phyloP scores from a whole-genome alignment of 202 grass and related monocot genomes.

The Digitaria exilis region DNA sequence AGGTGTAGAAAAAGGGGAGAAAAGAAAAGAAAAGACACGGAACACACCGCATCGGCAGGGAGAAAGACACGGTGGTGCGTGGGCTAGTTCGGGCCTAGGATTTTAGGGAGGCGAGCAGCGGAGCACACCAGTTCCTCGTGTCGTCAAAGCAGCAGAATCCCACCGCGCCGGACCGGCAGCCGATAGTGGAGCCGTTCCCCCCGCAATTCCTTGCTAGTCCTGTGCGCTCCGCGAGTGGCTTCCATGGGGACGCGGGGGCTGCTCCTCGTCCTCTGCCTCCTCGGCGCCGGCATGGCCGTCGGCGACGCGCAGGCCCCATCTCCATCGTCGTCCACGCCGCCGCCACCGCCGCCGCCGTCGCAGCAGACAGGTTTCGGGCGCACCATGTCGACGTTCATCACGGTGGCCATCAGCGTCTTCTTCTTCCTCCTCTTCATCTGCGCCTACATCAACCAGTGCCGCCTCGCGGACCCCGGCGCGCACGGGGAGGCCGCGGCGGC shows the following conservation, averaged over 20 bases:
- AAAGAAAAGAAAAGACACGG: background rate
- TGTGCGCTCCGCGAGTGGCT: background rate
- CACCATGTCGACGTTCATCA: constrained; percentile 52
- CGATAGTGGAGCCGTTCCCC: background rate
- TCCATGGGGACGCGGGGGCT: constrained; percentile 35
- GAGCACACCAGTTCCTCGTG: background rate
- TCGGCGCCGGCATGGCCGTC: background rate
- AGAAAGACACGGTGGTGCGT: background rate
- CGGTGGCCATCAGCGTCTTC: constrained; percentile 57
- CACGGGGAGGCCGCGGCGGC: background rate
- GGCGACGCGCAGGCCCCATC: constrained; percentile 9
- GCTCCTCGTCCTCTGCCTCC: constrained; percentile 29
- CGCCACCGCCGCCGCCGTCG: background rate
- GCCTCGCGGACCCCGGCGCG: constrained; percentile 38
- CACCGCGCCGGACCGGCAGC: background rate
- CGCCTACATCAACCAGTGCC: constrained; percentile 67
- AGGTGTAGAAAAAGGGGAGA: background rate
- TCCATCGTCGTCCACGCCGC: background rate
- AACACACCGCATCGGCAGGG: background rate
- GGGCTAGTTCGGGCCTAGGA: background rate
- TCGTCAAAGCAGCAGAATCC: constrained; percentile 41
- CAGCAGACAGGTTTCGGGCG: constrained; percentile 37
- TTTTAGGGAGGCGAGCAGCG: background rate
- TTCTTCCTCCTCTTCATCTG: constrained; percentile 65
- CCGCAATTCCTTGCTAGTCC: background rate